Evolutionary conservation across 2,329 filamentous ascomycete species (phyloP).

Genomic region (Penicillium sp.): DNA sequence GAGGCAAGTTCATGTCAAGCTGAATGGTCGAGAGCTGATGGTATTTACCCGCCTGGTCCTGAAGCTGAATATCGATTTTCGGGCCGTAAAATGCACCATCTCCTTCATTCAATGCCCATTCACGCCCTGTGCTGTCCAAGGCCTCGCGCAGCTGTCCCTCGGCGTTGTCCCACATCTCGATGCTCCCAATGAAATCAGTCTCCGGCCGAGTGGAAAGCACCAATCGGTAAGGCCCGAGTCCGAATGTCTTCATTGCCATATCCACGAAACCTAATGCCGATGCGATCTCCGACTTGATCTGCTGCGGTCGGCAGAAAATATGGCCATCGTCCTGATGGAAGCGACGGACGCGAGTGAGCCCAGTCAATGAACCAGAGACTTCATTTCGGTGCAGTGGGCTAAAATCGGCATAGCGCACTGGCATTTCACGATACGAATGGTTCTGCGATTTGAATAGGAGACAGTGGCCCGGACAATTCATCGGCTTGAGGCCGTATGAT

Average conservation of each 20-base stretch:
- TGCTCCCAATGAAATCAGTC: slow-evolving; percentile 72
- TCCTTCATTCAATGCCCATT: slow-evolving; percentile 73
- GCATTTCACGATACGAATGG: slow-evolving; percentile 75
- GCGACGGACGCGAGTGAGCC: slow-evolving; percentile 76
- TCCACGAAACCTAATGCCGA: slow-evolving; percentile 72
- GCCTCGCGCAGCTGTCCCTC: slow-evolving; percentile 65
- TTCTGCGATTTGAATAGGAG: slow-evolving; percentile 73
- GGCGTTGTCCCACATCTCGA: slow-evolving; percentile 67
- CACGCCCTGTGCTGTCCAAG: slow-evolving; percentile 61
- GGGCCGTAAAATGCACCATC: slow-evolving; percentile 90
- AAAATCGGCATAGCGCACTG: slow-evolving; percentile 83
- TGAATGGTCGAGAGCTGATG: slow-evolving; percentile 89
- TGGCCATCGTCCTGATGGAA: slow-evolving; percentile 92
- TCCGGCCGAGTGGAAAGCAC: slow-evolving; percentile 75
- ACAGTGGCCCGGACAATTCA: slow-evolving; percentile 91
- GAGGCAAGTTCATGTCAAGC: slow-evolving; percentile 84
- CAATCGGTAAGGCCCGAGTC: slow-evolving; percentile 70
- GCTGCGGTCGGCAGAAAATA: slow-evolving; percentile 78
- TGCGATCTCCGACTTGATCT: slow-evolving; percentile 72
- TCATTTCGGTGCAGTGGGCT: slow-evolving; percentile 85
- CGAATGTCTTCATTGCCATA: slow-evolving; percentile 67
- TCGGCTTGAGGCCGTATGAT: slow-evolving; percentile 82
- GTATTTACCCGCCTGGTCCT: slow-evolving; percentile 77
- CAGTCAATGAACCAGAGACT: slow-evolving; percentile 74
- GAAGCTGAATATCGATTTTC: slow-evolving; percentile 83